Evolutionary conservation across 1,139 yeast genomes (phyloP), one percentile per base, ranked within the genome.

Genomic region (Pneumocystis carinii): DNA sequence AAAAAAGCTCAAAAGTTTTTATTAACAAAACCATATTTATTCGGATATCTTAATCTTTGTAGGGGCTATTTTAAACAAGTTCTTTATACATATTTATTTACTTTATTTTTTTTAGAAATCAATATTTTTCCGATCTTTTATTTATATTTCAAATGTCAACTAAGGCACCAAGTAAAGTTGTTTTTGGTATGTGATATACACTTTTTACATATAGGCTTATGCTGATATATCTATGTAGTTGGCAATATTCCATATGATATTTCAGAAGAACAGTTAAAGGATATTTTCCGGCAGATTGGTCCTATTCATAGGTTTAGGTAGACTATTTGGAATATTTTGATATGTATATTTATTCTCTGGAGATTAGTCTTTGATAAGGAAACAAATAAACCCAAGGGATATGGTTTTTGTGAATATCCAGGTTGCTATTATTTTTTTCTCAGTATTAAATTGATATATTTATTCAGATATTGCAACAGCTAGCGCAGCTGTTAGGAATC

Each of bases 381-480:
- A 65, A 89, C 96, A 0, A 97, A 97, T 2, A 86, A 85, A 71
- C 87, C 96, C 19, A 89, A 86, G 73, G 97, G 97, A 0, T 88
- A 83, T 73, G 97, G 96, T 2, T 87, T 86, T 69, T 85, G 90
- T 27, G 90, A 87, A 69, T 90, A 87, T 71, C 81, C 80, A 62
- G 90, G 68, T 65, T 7, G 35, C 6, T 32, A 32, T 62, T 64
- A 60, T 14, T 27, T 57, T 12, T 38, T 10, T 12, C 41, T 24
- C 12, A 42, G 57, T 37, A 19, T 29, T 24, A 10, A 17, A n/a
- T 36, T 42, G 12, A 36, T 41, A 55, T 39, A 14, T 24, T n/a
- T 24, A 56, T 17, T 53, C 65, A 63, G 70, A 81, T 67, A 70
- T 76, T 24, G 96, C 87, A 69, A 87, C 96, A 0, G 96, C 97